Evolutionary conservation across 2,329 filamentous ascomycete species (phyloP).

Genomic region (Claviceps monticola): DNA sequence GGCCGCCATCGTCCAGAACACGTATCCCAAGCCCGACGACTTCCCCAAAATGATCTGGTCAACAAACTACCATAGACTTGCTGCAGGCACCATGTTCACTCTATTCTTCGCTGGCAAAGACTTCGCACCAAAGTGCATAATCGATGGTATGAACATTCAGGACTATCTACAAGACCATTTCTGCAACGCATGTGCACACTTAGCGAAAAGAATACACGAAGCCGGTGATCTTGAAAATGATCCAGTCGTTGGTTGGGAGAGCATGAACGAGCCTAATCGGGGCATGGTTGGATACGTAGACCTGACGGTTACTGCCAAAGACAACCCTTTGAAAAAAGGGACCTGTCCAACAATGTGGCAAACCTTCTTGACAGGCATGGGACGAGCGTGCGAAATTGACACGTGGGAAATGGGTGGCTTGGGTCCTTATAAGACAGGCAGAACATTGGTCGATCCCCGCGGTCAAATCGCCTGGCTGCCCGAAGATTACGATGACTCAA

Average conservation of each 20-base stretch:
- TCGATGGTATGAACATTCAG: conserved; percentile 90
- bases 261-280: conserved; percentile 85
- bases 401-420: conserved; percentile 90
- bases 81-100: conserved; percentile 82
- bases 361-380: conserved; percentile 80
- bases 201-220: conserved; percentile 75
- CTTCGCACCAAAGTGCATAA: conserved; percentile 91
- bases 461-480: conserved; percentile 78
- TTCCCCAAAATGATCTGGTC: conserved; percentile 99
- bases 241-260: conserved; percentile 91
- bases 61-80: conserved; percentile 85
- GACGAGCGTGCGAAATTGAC: conserved; percentile 76
- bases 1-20: conserved; percentile 90
- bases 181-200: conserved; percentile 61
- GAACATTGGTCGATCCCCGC: conserved; percentile 71
- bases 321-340: conserved; percentile 84
- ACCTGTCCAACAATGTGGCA: conserved; percentile 93
- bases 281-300: conserved; percentile 77
- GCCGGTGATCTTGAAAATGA: conserved; percentile 79
- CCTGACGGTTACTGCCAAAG: conserved; percentile 64
- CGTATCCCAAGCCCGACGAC: conserved; percentile 66
- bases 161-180: conserved; percentile 88
- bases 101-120: conserved; percentile 83
- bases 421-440: conserved; percentile 81
- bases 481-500: conserved; percentile 66